Conservation (phyloP, 306 rosid species). For the Vigna unguiculata region DNA sequence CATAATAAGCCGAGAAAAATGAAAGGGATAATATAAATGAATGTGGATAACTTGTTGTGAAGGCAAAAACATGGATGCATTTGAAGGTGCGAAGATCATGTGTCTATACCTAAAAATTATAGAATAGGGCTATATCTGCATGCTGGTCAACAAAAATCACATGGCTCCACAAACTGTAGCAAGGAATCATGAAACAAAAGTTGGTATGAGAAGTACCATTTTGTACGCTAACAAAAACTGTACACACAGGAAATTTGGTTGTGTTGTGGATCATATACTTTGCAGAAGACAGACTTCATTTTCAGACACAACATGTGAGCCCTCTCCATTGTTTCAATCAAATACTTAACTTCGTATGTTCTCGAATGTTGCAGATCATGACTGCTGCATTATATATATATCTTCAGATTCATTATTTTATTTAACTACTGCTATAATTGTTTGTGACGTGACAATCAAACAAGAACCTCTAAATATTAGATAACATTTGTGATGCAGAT, state of each 20-base stretch:
- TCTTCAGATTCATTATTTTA: too few species aligned
- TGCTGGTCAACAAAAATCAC: slow-evolving; percentile 37
- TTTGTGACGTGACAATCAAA: too few species aligned
- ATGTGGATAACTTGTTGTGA: background rate
- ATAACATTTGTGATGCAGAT: too few species aligned
- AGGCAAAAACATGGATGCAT: background rate
- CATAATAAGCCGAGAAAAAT: too few species aligned
- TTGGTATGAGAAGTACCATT: background rate
- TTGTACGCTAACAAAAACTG: slow-evolving; percentile 11
- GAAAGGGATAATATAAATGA: background rate
- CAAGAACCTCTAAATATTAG: too few species aligned
- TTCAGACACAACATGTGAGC: background rate
- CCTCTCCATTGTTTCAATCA: too few species aligned
- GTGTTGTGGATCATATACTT: background rate
- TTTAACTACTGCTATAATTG: too few species aligned
- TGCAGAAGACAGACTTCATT: background rate
- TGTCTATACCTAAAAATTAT: slow-evolving; percentile 2
- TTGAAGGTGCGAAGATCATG: background rate
- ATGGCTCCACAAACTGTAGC: slow-evolving; percentile 25
- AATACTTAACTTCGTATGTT: too few species aligned
- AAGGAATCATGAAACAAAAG: slow-evolving; percentile 25
- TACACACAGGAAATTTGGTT: slow-evolving; percentile 8
- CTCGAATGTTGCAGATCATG: too few species aligned
- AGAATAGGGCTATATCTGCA: background rate
- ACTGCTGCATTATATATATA: too few species aligned